Conservation (phyloP, 1,139 yeast genomes). For the Lipomyces yarrowii region DNA sequence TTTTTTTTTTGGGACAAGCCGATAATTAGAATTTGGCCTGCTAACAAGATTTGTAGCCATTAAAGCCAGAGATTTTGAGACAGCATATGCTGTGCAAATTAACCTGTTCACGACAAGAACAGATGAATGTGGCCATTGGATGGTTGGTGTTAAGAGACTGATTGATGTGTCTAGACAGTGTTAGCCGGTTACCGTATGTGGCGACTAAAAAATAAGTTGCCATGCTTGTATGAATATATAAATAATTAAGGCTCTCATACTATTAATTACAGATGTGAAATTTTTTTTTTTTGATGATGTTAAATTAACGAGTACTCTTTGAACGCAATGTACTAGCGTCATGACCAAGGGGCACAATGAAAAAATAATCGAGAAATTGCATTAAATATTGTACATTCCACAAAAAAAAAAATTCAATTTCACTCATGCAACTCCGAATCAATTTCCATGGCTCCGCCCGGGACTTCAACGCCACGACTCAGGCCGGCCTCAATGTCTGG, state of each 20-base stretch:
- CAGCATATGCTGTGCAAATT: conserved; percentile 56
- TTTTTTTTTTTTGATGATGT: neutral
- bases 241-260: neutral
- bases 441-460: neutral
- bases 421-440: neutral
- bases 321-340: neutral
- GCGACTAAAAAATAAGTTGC: neutral
- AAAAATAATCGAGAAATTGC: neutral
- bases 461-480: neutral
- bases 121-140: conserved; percentile 88
- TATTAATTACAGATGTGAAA: neutral
- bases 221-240: neutral
- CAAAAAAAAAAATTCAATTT: neutral
- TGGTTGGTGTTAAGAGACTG: conserved; percentile 86
- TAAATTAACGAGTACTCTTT: neutral
- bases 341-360: neutral
- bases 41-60: conserved; percentile 44
- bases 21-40: neutral
- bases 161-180: conserved; percentile 58
- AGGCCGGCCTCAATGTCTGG: neutral
- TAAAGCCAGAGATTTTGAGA: conserved; percentile 55
- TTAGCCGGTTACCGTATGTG: neutral
- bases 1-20: neutral
- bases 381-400: neutral
- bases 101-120: conserved; percentile 68